Evolutionary conservation across 805 yeast genomes (phyloP), one percentile per base, ranked within the genome.

Genomic region (Scheffersomyces lignosus): DNA sequence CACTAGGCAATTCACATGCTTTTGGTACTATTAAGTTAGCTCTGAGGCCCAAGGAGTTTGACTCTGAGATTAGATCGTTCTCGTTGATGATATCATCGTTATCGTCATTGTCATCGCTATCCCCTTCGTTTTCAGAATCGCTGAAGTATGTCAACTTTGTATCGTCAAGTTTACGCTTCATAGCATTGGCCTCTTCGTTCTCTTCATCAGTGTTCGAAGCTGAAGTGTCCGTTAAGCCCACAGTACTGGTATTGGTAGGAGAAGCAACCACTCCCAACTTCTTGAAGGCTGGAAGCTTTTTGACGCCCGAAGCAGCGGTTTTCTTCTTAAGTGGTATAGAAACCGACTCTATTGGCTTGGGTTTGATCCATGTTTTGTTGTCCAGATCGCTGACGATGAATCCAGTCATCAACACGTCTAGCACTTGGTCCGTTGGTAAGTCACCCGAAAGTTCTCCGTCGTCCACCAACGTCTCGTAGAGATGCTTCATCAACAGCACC

Each of bases 351-450:
- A 47, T 56, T 2, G 63, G 57, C 18, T 60, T 65, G 4, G 85
- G 83, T 54, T 75, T 81, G 9, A 64, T 47, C 89, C 90, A 85
- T 28, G 49, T 51, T 5, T 44, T 48, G 17, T 70, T 62, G 17
- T 64, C 71, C 7, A 10, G 7, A 24, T 45, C 44, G 18, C 55
- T 64, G 4, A 71, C 62, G n/a, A 77, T 61, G 44, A 85, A 82
- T 0, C 90, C 91, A 22, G 73, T 70, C 69, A 81, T 71, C 35
- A 85, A 66, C 17, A 81, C 90, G 48, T 81, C 83, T 36, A 87
- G 56, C 32, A 64, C 66, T 44, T 66, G 79, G 42, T 70, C 73
- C 5, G 47, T 46, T 3, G 81, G 80, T 38, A 78, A 65, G 41
- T 75, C 71, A 6, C 88, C 88, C 27, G 58, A 56, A 20, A 81